These are phyloP conservation scores for Penicillium psychrosexuale DNA, from an alignment of 2,329 filamentous ascomycete genomes.

Conservation along the genomic window DNA sequence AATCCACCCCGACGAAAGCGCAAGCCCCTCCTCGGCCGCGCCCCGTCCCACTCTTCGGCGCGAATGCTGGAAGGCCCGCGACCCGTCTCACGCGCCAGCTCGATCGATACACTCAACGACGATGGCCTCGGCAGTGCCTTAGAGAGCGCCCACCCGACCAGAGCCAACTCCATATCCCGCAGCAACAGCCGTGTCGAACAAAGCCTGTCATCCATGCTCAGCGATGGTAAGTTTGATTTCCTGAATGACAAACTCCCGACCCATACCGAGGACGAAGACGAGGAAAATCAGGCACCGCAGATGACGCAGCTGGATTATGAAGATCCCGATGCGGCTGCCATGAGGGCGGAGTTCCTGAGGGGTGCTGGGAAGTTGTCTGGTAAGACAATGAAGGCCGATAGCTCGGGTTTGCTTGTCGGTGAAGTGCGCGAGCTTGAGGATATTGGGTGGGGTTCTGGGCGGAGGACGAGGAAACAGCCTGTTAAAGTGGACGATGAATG, in stretches of 20 bases:
- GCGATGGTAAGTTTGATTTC: slow-evolving; percentile 34
- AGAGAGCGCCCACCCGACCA: slow-evolving; percentile 26
- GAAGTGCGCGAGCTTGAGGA: slow-evolving; percentile 35
- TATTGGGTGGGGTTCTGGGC: slow-evolving; percentile 34
- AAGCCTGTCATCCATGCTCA: slow-evolving; percentile 34
- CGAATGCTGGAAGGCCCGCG: slow-evolving; percentile 22
- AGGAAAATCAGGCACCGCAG: slow-evolving; percentile 37
- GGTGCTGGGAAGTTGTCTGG: slow-evolving; percentile 43
- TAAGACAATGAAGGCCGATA: slow-evolving; percentile 19
- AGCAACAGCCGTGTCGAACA: slow-evolving; percentile 28
- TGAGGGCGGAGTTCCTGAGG: slow-evolving; percentile 55
- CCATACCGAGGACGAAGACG: slow-evolving; percentile 26
- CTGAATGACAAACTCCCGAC: slow-evolving; percentile 21
- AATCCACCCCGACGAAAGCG: slow-evolving; percentile 29
- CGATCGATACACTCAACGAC: slow-evolving; percentile 50
- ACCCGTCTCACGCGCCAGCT: slow-evolving; percentile 45
- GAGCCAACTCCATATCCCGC: slow-evolving; percentile 24
- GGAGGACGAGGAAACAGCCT: slow-evolving; percentile 35
- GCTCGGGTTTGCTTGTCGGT: slow-evolving; percentile 23
- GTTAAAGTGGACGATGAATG: slow-evolving; percentile 22
- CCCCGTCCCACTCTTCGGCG: slow-evolving; percentile 40
- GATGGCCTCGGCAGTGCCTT: slow-evolving; percentile 40
- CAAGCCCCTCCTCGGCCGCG: slow-evolving; percentile 42
- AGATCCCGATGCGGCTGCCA: slow-evolving; percentile 52
- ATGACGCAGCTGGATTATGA: slow-evolving; percentile 51